Evolutionary conservation across 1,284 basidiomycete species (phyloP).

Genomic region (Ceratobasidium sp.): DNA sequence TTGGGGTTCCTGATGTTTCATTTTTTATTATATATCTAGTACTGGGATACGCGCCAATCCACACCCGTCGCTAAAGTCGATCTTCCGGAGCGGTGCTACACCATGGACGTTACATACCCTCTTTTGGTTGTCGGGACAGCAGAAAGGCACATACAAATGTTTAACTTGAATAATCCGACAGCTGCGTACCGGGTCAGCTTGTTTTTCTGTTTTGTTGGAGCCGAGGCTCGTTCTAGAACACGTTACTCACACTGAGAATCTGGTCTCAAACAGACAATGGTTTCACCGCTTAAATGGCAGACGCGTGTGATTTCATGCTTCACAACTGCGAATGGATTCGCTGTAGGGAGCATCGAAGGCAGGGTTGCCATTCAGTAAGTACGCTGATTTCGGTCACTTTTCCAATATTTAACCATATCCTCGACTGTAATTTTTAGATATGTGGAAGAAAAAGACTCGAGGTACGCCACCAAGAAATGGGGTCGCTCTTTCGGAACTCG

Average conservation of each 20-base stretch:
- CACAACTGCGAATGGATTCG: conserved; percentile 81
- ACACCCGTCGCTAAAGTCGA: conserved; percentile 77
- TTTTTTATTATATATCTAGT: conserved; percentile 56
- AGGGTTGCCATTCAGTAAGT: conserved; percentile 94
- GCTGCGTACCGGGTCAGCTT: conserved; percentile 72
- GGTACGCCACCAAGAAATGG: conserved; percentile 58
- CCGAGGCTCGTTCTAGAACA: neutral
- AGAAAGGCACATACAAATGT: conserved; percentile 87
- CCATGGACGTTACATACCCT: conserved; percentile 82
- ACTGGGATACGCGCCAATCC: conserved; percentile 85
- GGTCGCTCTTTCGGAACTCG: neutral
- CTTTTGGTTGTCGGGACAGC: conserved; percentile 96
- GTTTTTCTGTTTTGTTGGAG: neutral
- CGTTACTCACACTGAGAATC: conserved; percentile 5
- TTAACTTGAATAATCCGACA: conserved; percentile 83
- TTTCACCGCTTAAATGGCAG: conserved; percentile 92
- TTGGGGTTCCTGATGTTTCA: neutral
- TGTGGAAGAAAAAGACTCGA: conserved; percentile 76
- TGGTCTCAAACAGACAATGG: conserved; percentile 61
- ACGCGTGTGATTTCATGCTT: conserved; percentile 90
- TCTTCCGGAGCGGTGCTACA: conserved; percentile 90
- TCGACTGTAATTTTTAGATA: conserved; percentile 60
- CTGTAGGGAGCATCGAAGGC: conserved; percentile 94
- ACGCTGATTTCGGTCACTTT: neutral
- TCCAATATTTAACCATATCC: conserved; percentile 40